Evolutionary conservation across 75 land plant species (phyloP).

Genomic region (Adiantum capillusveneris): DNA sequence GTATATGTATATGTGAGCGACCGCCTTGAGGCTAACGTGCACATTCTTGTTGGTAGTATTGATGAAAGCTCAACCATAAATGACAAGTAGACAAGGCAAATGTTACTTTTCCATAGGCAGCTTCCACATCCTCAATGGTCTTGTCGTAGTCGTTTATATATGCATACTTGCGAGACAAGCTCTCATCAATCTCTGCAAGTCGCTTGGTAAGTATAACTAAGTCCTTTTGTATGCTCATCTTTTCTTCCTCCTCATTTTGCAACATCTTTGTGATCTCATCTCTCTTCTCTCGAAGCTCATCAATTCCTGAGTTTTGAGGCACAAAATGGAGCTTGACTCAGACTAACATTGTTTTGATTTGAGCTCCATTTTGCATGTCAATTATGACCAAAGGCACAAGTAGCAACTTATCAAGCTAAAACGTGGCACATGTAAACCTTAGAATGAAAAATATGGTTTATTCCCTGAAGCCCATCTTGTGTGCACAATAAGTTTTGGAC

Average conservation of each 20-base stretch:
- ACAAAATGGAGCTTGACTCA: not conserved
- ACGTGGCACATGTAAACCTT: too few relatives aligned
- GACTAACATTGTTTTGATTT: too few relatives aligned
- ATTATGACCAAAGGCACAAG: too few relatives aligned
- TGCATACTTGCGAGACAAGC: conserved; percentile 31
- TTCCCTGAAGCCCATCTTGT: too few relatives aligned
- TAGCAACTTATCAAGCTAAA: too few relatives aligned
- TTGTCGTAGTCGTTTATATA: conserved; percentile 34
- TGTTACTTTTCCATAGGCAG: conserved; percentile 27
- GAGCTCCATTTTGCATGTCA: too few relatives aligned
- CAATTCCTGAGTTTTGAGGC: conserved; percentile 15
- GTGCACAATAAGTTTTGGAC: too few relatives aligned
- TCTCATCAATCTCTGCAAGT: conserved; percentile 30
- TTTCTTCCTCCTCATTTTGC: conserved; percentile 35
- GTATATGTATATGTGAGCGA: too few relatives aligned
- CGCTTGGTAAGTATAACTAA: conserved; percentile 24
- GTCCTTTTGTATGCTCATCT: conserved; percentile 28
- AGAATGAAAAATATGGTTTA: too few relatives aligned
- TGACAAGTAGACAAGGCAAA: not conserved
- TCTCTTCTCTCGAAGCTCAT: conserved; percentile 29
- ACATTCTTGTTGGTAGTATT: too few relatives aligned
- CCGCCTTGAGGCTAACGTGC: too few relatives aligned
- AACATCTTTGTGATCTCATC: conserved; percentile 33
- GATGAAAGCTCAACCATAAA: not conserved
- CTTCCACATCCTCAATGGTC: conserved; percentile 34